phyloP scores from a whole-genome alignment of 768 basidiomycete genomes.

The Kondoa malvinella region DNA sequence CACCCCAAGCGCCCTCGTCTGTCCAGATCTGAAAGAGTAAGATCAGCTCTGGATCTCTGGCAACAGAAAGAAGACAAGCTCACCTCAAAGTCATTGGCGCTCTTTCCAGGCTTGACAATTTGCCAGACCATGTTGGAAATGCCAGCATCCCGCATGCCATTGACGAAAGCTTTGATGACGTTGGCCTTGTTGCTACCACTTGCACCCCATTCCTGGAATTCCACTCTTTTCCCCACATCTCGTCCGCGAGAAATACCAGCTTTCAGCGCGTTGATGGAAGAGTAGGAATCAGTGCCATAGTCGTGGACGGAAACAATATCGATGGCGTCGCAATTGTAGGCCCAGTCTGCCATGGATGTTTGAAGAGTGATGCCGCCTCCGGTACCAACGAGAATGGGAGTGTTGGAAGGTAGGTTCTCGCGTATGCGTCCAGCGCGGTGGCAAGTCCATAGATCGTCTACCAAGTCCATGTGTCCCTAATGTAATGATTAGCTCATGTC shows the following conservation, averaged over 20 bases:
- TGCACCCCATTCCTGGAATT: constrained; percentile 28
- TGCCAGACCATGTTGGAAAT: constrained; percentile 27
- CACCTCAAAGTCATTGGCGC: constrained; percentile 24
- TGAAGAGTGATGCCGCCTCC: constrained; percentile 26
- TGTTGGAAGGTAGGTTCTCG: constrained; percentile 17
- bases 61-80: neutral
- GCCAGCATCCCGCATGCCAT: constrained; percentile 16
- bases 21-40: constrained; percentile 21
- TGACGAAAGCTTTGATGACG: constrained; percentile 19
- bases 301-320: constrained; percentile 29
- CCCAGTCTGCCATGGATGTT: constrained; percentile 23
- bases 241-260: constrained; percentile 7
- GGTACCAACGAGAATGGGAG: constrained; percentile 22
- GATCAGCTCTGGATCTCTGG: neutral
- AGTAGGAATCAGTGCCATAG: constrained; percentile 23
- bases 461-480: constrained; percentile 24
- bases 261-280: constrained; percentile 18
- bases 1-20: constrained; percentile 19
- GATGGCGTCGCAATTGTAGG: constrained; percentile 22
- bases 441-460: constrained; percentile 25
- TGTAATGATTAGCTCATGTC: constrained; percentile 18
- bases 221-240: constrained; percentile 19
- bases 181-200: constrained; percentile 24
- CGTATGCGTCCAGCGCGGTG: constrained; percentile 23
- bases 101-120: constrained; percentile 24